Percentiles rank a stretch among this genome's conserved stretches.
These are phyloP conservation scores for Penicillium robsamsonii DNA, from an alignment of 495 filamentous ascomycete genomes.

Conservation along the genomic window DNA sequence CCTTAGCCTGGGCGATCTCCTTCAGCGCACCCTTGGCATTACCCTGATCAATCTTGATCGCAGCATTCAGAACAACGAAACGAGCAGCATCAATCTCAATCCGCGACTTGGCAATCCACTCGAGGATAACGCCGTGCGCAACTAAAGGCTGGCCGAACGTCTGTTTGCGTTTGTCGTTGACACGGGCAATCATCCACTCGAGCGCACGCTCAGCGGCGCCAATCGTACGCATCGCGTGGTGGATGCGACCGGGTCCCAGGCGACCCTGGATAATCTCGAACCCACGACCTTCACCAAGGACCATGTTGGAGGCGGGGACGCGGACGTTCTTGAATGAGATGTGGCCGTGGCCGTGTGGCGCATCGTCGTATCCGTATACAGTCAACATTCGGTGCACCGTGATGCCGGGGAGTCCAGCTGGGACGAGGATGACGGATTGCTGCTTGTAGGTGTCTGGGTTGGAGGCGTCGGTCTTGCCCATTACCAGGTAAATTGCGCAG, in stretches of 20 bases:
- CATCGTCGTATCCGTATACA: conserved; percentile 93
- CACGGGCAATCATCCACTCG: conserved; percentile 83
- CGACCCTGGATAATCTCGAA: conserved; percentile 97
- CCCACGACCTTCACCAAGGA: conserved; percentile 87
- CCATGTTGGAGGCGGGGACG: conserved; percentile 72
- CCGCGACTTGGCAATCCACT: conserved; percentile 88
- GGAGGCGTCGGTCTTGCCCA: conserved; percentile 77
- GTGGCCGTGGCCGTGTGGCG: conserved; percentile 89
- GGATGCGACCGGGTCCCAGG: conserved; percentile 86
- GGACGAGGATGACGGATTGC: conserved; percentile 86
- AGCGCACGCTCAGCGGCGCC: conserved; percentile 81
- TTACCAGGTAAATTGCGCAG: conserved; percentile 86
- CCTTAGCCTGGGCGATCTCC: conserved; percentile 86
- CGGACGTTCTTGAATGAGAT: conserved; percentile 83
- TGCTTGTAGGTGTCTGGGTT: conserved; percentile 77
- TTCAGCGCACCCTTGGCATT: conserved; percentile 77
- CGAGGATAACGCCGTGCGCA: conserved; percentile 85
- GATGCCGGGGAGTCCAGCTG: conserved; percentile 70
- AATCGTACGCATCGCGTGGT: conserved; percentile 91
- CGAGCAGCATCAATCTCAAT: conserved; percentile 89
- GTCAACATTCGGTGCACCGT: conserved; percentile 80
- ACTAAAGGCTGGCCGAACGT: conserved; percentile 78
- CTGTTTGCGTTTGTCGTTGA: conserved; percentile 84
- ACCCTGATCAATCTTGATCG: conserved; percentile 81
- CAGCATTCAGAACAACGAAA: conserved; percentile 82